Base-by-base conservation (phyloP, 2,329 filamentous ascomycete genomes). In the Eurotiales sp. region DNA sequence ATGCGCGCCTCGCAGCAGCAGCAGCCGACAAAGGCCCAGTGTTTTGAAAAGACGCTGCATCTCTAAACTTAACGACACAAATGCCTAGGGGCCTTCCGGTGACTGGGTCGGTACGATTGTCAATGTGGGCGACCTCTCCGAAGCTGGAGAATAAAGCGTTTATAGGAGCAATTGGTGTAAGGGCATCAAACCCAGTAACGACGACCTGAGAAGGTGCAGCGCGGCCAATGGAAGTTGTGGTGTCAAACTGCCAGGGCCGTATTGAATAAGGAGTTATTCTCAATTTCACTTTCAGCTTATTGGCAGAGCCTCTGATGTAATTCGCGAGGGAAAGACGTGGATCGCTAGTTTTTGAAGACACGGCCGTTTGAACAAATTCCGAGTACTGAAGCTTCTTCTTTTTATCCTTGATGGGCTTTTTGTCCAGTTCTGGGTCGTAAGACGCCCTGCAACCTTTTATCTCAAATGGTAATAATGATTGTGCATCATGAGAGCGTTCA, bases 51-150 rank as follows among this genome's bases (percentile, higher is more conserved):
- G 75, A 74, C 66, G 49, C 72, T 69, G 73, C 82, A 65, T 97
- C 92, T 62, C 87, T 85, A 69, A 95, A 99, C 53, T 87, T 85
- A 64, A 99, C 90, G 14, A 90, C 89, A 58, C 89, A 95, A 65
- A 99, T 91, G 11, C 93, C 93, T 11, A 99, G 80, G 65, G 95
- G 95, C 64, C 89, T 93, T 15, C 93, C 93, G 11, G 91, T 97
- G 52, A 91, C 86, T 8, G 93, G 93, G 69, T 99, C 90, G 63
- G 95, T 92, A 67, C 95, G 92, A 65, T 96, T 96, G 64, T 89
- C 90, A 61, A 95, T 87, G 64, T 91, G 87, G 40, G 87, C 86
- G 56, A 99, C 91, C 53, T 96, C 89, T 48, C 69, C 70, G 59
- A 72, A 71, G 46, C 68, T 71, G n/a, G 67, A 66, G 51, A 71